A percentile compares a stretch with the other conserved stretches of the same genome.
Evolutionary conservation across 1,139 yeast genomes (phyloP).

Genomic region (Pneumocystis canis): DNA sequence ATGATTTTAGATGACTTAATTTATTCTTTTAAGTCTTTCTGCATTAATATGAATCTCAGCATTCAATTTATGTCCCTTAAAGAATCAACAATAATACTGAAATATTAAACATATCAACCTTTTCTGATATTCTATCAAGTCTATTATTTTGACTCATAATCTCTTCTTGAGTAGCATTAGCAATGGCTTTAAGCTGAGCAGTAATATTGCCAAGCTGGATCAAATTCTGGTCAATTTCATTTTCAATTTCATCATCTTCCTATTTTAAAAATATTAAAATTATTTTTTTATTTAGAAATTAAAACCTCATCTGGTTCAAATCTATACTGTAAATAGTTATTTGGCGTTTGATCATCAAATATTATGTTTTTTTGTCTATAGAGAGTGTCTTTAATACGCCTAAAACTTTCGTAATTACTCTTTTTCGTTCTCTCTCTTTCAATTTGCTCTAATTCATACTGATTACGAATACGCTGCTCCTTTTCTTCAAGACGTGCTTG

Average conservation of each 20-base stretch:
- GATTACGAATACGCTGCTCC: conserved; percentile 56
- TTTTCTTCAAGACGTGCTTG: conserved; percentile 43
- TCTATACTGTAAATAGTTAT: conserved; percentile 32
- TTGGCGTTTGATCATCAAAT: conserved; percentile 19
- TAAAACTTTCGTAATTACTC: conserved; percentile 33
- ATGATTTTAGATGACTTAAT: conserved; percentile 14
- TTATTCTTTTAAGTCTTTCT: conserved; percentile 28
- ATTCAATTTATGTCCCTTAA: conserved; percentile 32
- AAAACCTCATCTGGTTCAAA: conserved; percentile 28
- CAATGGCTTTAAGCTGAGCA: conserved; percentile 36
- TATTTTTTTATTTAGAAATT: conserved; percentile 28
- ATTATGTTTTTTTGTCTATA: conserved; percentile 20
- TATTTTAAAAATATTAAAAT: not conserved
- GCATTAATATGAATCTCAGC: conserved; percentile 39
- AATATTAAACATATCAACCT: conserved; percentile 22
- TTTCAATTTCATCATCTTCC: conserved; percentile 48
- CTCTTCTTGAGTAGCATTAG: conserved; percentile 39
- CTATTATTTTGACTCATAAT: conserved; percentile 38
- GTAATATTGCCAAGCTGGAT: conserved; percentile 37
- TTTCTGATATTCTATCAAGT: conserved; percentile 37
- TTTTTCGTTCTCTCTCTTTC: conserved; percentile 31
- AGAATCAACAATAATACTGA: not conserved
- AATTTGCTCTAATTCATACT: conserved; percentile 42
- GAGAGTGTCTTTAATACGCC: conserved; percentile 22
- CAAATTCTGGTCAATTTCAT: conserved; percentile 41